A percentile compares a stretch with the other conserved stretches of the same genome.
Conservation (phyloP, 441 rosid species). For the Breynia disticha region DNA sequence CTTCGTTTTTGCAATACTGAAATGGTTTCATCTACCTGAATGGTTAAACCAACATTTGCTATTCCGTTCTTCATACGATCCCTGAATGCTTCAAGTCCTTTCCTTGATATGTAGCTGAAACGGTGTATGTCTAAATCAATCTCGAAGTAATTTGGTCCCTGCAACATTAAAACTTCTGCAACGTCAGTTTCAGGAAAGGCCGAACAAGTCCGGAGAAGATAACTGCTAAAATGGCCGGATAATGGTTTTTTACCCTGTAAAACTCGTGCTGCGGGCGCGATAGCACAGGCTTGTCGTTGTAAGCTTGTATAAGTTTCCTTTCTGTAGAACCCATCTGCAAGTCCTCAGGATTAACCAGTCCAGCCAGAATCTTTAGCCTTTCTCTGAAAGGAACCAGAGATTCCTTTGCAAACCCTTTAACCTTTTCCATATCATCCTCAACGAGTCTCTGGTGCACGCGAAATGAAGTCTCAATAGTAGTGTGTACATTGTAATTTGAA, state of each 20-base stretch:
- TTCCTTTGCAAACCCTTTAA: conserved; percentile 58
- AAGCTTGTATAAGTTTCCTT: conserved; percentile 62
- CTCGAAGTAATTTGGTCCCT: conserved; percentile 86
- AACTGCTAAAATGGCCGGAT: background rate
- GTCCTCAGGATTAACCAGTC: conserved; percentile 69
- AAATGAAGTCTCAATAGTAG: background rate
- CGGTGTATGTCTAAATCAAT: conserved; percentile 76
- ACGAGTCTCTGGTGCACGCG: conserved; percentile 44
- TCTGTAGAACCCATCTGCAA: conserved; percentile 59
- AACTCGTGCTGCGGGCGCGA: conserved; percentile 83
- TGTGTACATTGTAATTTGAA: background rate
- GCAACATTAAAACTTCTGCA: conserved; percentile 10
- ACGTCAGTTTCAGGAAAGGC: background rate
- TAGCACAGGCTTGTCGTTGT: conserved; percentile 73
- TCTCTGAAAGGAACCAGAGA: conserved; percentile 62
- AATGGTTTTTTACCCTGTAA: conserved; percentile 35
- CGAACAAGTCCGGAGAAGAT: background rate
- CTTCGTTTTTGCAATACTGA: background rate
- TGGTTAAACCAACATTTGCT: conserved; percentile 67
- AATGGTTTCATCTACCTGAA: conserved; percentile 45
- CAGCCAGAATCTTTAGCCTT: conserved; percentile 66
- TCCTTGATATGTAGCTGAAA: conserved; percentile 80
- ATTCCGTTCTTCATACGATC: conserved; percentile 50
- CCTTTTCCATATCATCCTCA: conserved; percentile 64
- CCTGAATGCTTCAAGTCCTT: conserved; percentile 78